Evolutionary conservation across 306 rosid genomes (phyloP).

Genomic region (Calophaca sinica): DNA sequence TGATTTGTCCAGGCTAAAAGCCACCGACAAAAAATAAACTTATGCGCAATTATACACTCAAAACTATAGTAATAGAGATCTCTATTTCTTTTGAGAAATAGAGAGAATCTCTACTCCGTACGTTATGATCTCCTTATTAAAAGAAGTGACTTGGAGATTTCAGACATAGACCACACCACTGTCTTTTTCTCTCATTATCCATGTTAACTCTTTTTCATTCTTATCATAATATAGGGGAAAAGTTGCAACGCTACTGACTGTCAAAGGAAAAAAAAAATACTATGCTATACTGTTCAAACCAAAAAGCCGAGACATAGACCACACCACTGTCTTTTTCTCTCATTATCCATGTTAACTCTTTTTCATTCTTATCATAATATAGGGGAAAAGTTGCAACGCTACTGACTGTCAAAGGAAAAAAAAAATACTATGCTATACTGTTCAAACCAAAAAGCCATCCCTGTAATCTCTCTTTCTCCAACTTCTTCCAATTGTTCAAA

Average conservation of each 20-base stretch:
- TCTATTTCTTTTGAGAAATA: too few species aligned
- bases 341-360: conserved; percentile 3
- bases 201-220: conserved; percentile 29
- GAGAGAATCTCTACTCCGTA: too few species aligned
- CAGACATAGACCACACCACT: conserved; percentile 49
- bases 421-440: background rate
- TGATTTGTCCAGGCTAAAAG: too few species aligned
- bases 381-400: conserved; percentile 31
- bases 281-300: conserved; percentile 4
- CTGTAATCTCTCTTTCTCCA: conserved; percentile 21
- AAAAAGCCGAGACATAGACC: conserved; percentile 55
- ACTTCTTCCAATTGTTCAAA: conserved; percentile 47
- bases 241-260: conserved; percentile 12
- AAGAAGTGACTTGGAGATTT: conserved; percentile 65
- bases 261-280: too few species aligned
- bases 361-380: conserved; percentile 34
- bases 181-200: background rate
- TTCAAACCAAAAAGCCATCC: conserved; percentile 41
- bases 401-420: background rate
- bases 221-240: conserved; percentile 37
- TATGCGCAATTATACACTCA: too few species aligned
- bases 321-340: conserved; percentile 16
- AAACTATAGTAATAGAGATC: too few species aligned
- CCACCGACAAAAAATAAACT: too few species aligned
- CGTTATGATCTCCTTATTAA: conserved; percentile 60